Base-by-base conservation (phyloP, 441 rosid species). In the Melastoma candidum region DNA sequence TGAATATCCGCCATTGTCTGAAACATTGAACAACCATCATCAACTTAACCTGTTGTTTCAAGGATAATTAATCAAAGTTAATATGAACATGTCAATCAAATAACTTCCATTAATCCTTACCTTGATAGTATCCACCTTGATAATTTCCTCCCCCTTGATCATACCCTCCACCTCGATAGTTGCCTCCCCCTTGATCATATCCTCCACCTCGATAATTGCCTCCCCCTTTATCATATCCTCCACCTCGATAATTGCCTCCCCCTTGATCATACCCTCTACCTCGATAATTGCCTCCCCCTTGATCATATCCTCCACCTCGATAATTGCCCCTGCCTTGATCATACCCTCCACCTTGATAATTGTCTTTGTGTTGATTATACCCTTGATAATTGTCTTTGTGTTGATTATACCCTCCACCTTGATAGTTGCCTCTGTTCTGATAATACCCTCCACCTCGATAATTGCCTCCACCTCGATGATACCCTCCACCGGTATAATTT, bases 1-100 rank as follows among this genome's bases (percentile, higher is more conserved):
- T 55, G 84, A 58, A 71, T 84, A 79, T 14, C 80, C 86, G 49
- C 82, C 89, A 66, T 84, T 80, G 47, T 82, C 98, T 92, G 59
- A 59, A 4, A 56, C 36, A 13, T 52, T 52, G 12, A 48, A 58
- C 56, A 54, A 47, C 36, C 46, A 14, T 29, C 26, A 39, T 27
- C 36, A 58, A 44, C 58, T 44, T 45, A 25, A 53, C 45, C 25
- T 29, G 26, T 59, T 44, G 2, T 25, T 17, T 22, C 4, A 58
- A 58, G 46, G 60, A 67, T 44, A 26, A 55, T 55, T 14, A 55
- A 45, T 49, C 2, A 27, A 12, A 45, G 7, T 46, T 4, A 41
- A 26, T 26, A 46, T 36, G 12, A 26, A 45, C 24, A 25, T 4
- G 2, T 7, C 12, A 43, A 1, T 14, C 7, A 12, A 45, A 43